Base-by-base conservation (phyloP, 331 rosid genomes). In the Cucumis variabilis region DNA sequence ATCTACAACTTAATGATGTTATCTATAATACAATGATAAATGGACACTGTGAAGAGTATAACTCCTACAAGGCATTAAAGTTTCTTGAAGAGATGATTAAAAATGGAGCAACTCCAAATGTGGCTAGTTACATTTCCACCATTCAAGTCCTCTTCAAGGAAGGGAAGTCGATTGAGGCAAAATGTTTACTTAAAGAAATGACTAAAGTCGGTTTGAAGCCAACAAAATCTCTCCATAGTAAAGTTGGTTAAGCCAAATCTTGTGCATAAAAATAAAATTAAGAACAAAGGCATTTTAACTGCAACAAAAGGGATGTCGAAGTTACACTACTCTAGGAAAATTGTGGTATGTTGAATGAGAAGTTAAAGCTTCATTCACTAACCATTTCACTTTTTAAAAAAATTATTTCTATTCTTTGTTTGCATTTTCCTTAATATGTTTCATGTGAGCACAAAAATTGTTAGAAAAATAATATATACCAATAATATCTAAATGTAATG, bases 41-140 rank as follows among this genome's bases (percentile, higher is more conserved):
- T 87, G 98, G 98, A 55, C 95, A 93, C 88, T 96, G 98, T 89
- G 93, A 88, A 82, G 97, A 95, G 89, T 96, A 91, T 33, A 95
- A 89, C 92, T 94, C 94, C 41, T 94, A 92, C 90, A 91, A 93
- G 92, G 98, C 98, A 46, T 89, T 94, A 77, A 92, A 92, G 92
- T 81, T 95, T 90, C 90, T 96, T 69, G 85, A 91, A 63, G 98
- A 94, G 90, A 96, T 96, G 99, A 86, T 88, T 80, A 86, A 87
- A 67, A 91, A 80, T 24, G 93, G 93, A 88, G 91, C 91, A 95
- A 89, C 88, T 76, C 99, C 98, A 41, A 96, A 92, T 87, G 84
- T 88, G 85, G 97, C 96, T n/a, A 89, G 97, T 86, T 94, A 91
- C 87, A 72, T 87, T 67, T 95, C 91, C 33, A 94, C 97, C 86